phyloP scores from a whole-genome alignment of 805 yeast genomes.

The Sungouiella thailandica region DNA sequence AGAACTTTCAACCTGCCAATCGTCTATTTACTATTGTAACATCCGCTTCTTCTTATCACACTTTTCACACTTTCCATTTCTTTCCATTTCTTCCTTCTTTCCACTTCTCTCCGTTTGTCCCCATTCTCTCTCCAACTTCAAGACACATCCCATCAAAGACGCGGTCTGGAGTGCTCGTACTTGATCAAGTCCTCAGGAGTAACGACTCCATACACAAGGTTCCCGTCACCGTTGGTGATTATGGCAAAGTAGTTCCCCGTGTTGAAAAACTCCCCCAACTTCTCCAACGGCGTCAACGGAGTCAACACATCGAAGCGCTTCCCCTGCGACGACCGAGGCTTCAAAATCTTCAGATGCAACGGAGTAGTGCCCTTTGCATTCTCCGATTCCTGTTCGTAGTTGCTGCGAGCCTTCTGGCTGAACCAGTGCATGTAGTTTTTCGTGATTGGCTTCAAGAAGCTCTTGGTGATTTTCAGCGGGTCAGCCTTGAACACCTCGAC shows the following conservation, averaged over 20 bases:
- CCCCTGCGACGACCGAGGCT: slow-evolving; percentile 27
- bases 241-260: slow-evolving; percentile 50
- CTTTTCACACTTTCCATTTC: too few species aligned
- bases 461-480: slow-evolving; percentile 18
- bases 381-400: slow-evolving; percentile 23
- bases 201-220: slow-evolving; percentile 55
- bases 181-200: slow-evolving; percentile 31
- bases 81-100: too few species aligned
- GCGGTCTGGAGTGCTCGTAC: slow-evolving; percentile 20
- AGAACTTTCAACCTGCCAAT: too few species aligned
- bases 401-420: slow-evolving; percentile 30
- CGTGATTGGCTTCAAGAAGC: slow-evolving; percentile 22
- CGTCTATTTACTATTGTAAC: too few species aligned
- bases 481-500: slow-evolving; percentile 37
- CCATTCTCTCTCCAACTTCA: too few species aligned
- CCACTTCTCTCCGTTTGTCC: too few species aligned
- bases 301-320: slow-evolving; percentile 42
- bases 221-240: slow-evolving; percentile 48
- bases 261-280: slow-evolving; percentile 46
- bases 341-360: slow-evolving; percentile 29
- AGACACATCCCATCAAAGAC: slow-evolving; percentile 6
- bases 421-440: slow-evolving; percentile 41
- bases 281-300: slow-evolving; percentile 51
- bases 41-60: too few species aligned
- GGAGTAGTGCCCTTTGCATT: slow-evolving; percentile 12